Evolutionary conservation across 768 basidiomycete species (phyloP).

Genomic region (Hygrophorus pudorinus): DNA sequence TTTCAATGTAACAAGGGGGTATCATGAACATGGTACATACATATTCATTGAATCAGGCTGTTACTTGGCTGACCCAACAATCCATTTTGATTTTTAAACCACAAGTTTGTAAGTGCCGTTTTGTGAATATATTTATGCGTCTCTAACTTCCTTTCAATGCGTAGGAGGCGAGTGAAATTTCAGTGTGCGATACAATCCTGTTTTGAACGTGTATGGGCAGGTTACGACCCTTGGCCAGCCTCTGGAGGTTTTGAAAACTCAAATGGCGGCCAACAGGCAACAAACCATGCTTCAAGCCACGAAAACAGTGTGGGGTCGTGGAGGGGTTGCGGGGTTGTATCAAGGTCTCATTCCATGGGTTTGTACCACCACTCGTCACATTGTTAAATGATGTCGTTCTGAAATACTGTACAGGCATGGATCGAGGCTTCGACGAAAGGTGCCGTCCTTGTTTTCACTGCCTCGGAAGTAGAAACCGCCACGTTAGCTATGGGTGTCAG

Average conservation of each 20-base stretch:
- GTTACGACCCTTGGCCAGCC: conserved; percentile 98
- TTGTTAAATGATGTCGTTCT: neutral
- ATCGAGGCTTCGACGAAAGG: conserved; percentile 99
- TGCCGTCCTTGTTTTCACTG: conserved; percentile 90
- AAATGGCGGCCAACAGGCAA: conserved; percentile 95
- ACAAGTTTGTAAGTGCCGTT: conserved; percentile 41
- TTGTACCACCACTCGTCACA: conserved; percentile 15
- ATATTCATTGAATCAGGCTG: conserved; percentile 2
- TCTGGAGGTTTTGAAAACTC: conserved; percentile 95
- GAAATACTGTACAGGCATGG: conserved; percentile 64
- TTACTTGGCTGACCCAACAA: neutral
- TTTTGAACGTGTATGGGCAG: conserved; percentile 26
- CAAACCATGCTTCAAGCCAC: conserved; percentile 87
- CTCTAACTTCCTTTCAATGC: conserved; percentile 2
- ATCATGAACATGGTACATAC: conserved; percentile 94
- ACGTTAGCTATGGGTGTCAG: conserved; percentile 56
- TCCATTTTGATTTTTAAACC: conserved; percentile 5
- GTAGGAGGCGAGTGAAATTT: conserved; percentile 57
- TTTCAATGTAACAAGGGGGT: conserved; percentile 43
- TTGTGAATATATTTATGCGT: neutral
- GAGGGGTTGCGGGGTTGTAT: conserved; percentile 84
- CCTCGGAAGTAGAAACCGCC: conserved; percentile 84
- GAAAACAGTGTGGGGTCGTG: conserved; percentile 82
- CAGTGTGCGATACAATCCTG: conserved; percentile 1
- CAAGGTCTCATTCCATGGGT: conserved; percentile 99